Evolutionary conservation across 2,329 filamentous ascomycete species (phyloP).

Genomic region (Alternaria hordeiaustralica): DNA sequence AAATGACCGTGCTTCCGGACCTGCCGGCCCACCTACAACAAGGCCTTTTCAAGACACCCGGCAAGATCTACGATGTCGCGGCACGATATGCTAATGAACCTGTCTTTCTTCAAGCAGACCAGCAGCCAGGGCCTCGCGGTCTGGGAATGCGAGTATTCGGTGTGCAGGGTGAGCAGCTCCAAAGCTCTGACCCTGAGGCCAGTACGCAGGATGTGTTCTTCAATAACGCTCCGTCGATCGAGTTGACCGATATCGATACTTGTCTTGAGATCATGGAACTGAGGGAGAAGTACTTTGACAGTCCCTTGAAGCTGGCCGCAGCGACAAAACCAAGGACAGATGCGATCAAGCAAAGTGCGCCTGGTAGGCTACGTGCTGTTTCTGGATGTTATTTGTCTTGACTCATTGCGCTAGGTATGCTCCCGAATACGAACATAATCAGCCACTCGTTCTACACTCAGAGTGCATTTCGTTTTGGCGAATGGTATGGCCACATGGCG

Average conservation of each 20-base stretch:
- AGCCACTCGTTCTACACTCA: slow-evolving; percentile 40
- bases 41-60: slow-evolving; percentile 45
- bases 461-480: slow-evolving; percentile 39
- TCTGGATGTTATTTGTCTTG: neutral
- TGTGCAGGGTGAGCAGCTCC: slow-evolving; percentile 37
- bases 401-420: slow-evolving; percentile 2
- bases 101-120: slow-evolving; percentile 47
- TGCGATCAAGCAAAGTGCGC: slow-evolving; percentile 35
- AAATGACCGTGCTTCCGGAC: slow-evolving; percentile 12
- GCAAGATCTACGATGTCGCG: slow-evolving; percentile 42
- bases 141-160: slow-evolving; percentile 45
- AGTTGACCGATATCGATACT: slow-evolving; percentile 40
- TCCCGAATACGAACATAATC: slow-evolving; percentile 48
- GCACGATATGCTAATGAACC: slow-evolving; percentile 48
- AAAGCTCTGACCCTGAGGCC: slow-evolving; percentile 13
- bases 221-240: slow-evolving; percentile 43
- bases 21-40: slow-evolving; percentile 44
- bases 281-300: slow-evolving; percentile 37
- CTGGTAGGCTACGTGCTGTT: slow-evolving; percentile 23
- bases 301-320: neutral
- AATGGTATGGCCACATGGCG: slow-evolving; percentile 38
- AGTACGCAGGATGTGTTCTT: slow-evolving; percentile 40
- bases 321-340: slow-evolving; percentile 29
- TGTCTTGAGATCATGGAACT: slow-evolving; percentile 42
- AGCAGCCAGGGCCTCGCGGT: slow-evolving; percentile 26